These are phyloP conservation scores for Phytophthora syringae DNA, from an alignment of 352 stramenopile species.

Conservation along the genomic window DNA sequence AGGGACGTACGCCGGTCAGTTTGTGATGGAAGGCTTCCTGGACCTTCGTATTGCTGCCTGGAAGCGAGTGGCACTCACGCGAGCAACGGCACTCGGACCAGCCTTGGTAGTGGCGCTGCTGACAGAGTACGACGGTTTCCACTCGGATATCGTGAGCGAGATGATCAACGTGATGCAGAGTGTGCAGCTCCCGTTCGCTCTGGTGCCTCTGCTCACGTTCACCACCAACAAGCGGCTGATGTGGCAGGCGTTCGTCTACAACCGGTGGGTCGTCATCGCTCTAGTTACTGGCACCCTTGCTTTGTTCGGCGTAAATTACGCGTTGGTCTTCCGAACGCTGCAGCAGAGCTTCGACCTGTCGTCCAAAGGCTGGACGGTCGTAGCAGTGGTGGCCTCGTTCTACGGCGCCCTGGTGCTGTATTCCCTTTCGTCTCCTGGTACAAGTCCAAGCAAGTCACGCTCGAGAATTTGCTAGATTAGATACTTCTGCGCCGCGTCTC, in stretches of 20 bases:
- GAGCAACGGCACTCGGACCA: conserved; percentile 84
- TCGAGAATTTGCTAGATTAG: conserved; percentile 1
- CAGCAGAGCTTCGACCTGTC: conserved; percentile 36
- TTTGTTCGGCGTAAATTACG: conserved; percentile 70
- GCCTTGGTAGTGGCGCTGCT: conserved; percentile 76
- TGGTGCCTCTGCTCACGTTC: conserved; percentile 87
- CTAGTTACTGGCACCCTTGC: conserved; percentile 45
- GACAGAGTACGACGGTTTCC: conserved; percentile 33
- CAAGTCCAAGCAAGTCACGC: conserved; percentile 6
- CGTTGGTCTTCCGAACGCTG: conserved; percentile 64
- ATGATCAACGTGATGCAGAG: conserved; percentile 91
- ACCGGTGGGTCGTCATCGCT: conserved; percentile 35
- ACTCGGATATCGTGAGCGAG: conserved; percentile 57
- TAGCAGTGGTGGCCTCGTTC: conserved; percentile 16
- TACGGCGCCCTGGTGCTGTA: conserved; percentile 28
- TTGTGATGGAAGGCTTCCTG: conserved; percentile 96
- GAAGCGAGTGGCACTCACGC: conserved; percentile 87
- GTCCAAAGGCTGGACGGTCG: conserved; percentile 19
- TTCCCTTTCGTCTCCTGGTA: conserved; percentile 27
- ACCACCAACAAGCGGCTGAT: conserved; percentile 67
- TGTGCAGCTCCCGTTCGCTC: conserved; percentile 87
- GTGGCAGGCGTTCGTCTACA: conserved; percentile 46
- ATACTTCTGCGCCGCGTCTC: too few relatives aligned
- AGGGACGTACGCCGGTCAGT: conserved; percentile 94
- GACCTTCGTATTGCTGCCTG: conserved; percentile 81